These are phyloP conservation scores for Colletotrichum spinosum DNA, from an alignment of 2,329 filamentous ascomycete species.

Conservation along the genomic window DNA sequence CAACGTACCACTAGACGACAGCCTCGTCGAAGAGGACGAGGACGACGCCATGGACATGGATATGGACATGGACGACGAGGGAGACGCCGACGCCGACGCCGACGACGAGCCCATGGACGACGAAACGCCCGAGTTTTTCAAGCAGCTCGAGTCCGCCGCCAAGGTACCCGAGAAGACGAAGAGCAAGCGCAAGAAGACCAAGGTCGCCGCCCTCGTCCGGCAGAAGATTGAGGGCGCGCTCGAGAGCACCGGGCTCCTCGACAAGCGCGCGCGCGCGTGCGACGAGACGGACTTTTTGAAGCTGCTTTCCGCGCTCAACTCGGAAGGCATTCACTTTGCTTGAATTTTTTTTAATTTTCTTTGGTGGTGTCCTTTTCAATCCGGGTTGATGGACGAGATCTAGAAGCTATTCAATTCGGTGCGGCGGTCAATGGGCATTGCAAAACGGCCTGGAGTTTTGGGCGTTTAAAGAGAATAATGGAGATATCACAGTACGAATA, in stretches of 20 bases:
- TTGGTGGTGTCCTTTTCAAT: not conserved
- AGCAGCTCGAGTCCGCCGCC: conserved; percentile 65
- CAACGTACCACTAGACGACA: conserved; percentile 81
- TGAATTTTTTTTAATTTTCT: conserved; percentile 50
- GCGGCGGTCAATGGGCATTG: too few species aligned
- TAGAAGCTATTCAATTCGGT: not conserved
- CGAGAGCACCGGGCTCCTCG: conserved; percentile 82
- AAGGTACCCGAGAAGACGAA: conserved; percentile 66
- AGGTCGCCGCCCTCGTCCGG: conserved; percentile 83
- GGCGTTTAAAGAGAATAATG: conserved; percentile 30
- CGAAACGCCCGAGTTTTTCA: conserved; percentile 87
- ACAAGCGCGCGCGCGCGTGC: conserved; percentile 86
- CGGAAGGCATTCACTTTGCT: conserved; percentile 92
- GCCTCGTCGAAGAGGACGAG: conserved; percentile 55
- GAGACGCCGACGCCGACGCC: conserved; percentile 55
- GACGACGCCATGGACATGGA: conserved; percentile 54
- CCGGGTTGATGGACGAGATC: not conserved
- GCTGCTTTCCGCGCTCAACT: conserved; percentile 84
- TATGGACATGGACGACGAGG: conserved; percentile 56
- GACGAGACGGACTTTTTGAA: conserved; percentile 94
- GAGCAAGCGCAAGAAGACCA: conserved; percentile 80
- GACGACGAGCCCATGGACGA: conserved; percentile 70
- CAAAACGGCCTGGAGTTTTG: conserved; percentile 31
- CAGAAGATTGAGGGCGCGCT: conserved; percentile 89
- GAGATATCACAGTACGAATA: conserved; percentile 19